phyloP scores from a whole-genome alignment of 2,329 filamentous ascomycete species.

The Pseudogymnoascus sp. region DNA sequence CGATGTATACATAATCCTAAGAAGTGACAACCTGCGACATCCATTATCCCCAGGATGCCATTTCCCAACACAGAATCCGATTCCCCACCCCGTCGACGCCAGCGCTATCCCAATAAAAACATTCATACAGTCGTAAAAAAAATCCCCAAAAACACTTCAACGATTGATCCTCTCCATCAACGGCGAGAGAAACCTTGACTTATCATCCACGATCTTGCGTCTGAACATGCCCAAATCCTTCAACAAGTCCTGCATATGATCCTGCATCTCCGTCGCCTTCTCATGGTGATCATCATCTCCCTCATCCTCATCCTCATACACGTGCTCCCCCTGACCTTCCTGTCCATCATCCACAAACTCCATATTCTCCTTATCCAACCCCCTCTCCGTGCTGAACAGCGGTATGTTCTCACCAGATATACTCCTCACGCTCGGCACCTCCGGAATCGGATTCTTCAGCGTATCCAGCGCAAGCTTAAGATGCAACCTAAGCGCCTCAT shows the following conservation, averaged over 20 bases:
- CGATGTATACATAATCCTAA: not conserved
- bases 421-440: slow-evolving; percentile 35
- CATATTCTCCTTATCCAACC: slow-evolving; percentile 27
- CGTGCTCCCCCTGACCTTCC: slow-evolving; percentile 32
- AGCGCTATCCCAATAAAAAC: slow-evolving; percentile 1
- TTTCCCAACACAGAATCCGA: not conserved
- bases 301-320: slow-evolving; percentile 52
- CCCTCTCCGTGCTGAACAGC: slow-evolving; percentile 17
- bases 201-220: slow-evolving; percentile 79
- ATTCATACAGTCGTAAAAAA: slow-evolving; percentile 4
- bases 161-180: slow-evolving; percentile 36
- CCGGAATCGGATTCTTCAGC: slow-evolving; percentile 83
- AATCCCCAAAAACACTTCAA: not conserved
- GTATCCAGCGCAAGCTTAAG: slow-evolving; percentile 78
- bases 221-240: slow-evolving; percentile 73
- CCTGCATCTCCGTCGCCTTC: slow-evolving; percentile 60
- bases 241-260: slow-evolving; percentile 77
- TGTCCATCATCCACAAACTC: slow-evolving; percentile 20
- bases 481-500: slow-evolving; percentile 81
- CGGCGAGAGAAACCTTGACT: slow-evolving; percentile 53
- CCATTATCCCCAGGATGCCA: not conserved
- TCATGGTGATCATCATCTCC: slow-evolving; percentile 45
- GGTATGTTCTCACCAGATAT: slow-evolving; percentile 22
- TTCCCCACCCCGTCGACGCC: not conserved
- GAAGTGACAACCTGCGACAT: not conserved